Evolutionary conservation across 179 eudicot genomes (phyloP).

Genomic region (Silene vulgaris): DNA sequence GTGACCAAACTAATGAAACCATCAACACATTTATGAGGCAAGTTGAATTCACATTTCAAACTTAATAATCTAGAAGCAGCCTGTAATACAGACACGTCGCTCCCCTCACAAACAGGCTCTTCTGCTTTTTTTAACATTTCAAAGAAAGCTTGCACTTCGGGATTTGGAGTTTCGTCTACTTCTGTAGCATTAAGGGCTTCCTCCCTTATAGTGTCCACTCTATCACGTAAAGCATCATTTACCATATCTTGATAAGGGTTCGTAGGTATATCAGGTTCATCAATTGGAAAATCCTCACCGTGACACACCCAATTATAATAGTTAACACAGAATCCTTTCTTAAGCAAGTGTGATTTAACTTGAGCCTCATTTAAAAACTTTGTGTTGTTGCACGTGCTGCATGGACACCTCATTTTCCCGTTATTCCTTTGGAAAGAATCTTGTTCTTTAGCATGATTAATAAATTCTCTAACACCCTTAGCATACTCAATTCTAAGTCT

Average conservation of each 20-base stretch:
- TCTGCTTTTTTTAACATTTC: not conserved
- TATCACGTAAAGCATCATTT: not conserved
- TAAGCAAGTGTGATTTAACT: too few relatives aligned
- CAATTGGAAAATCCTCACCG: not conserved
- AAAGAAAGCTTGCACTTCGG: not conserved
- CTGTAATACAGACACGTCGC: not conserved
- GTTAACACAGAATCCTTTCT: not conserved
- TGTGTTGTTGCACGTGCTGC: not conserved
- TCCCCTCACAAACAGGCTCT: not conserved
- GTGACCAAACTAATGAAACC: not conserved
- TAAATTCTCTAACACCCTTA: not conserved
- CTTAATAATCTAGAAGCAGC: not conserved
- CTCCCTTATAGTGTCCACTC: too few relatives aligned
- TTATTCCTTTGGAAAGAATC: not conserved
- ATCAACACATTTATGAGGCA: not conserved
- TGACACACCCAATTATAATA: not conserved
- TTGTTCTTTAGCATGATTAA: not conserved
- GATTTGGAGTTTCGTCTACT: not conserved
- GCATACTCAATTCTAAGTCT: not conserved
- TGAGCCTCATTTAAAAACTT: too few relatives aligned
- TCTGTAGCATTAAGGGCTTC: not conserved
- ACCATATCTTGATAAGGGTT: slow-evolving; percentile 1
- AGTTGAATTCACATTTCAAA: not conserved
- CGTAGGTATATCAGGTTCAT: not conserved
- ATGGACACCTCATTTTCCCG: not conserved